phyloP scores from a whole-genome alignment of 306 rosid genomes.

The Fragaria ananassa region DNA sequence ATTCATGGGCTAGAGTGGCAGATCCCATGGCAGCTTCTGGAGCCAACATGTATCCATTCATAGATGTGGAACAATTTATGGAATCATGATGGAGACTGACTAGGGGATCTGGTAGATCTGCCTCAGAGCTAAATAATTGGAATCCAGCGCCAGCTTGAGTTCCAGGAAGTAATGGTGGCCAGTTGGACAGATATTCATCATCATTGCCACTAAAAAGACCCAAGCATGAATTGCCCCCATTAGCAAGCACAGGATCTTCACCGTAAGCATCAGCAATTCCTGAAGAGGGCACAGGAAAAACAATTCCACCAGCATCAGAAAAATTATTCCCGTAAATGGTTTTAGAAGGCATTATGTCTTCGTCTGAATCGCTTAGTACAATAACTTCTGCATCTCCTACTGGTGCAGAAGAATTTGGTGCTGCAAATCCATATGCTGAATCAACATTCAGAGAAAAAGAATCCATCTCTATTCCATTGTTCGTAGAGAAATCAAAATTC shows the following conservation, averaged over 20 bases:
- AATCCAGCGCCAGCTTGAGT: slow-evolving; percentile 69
- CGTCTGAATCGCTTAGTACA: slow-evolving; percentile 92
- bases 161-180: slow-evolving; percentile 66
- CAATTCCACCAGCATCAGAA: slow-evolving; percentile 45
- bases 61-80: slow-evolving; percentile 63
- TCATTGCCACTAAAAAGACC: slow-evolving; percentile 61
- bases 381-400: slow-evolving; percentile 62
- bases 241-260: slow-evolving; percentile 56
- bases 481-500: slow-evolving; percentile 54
- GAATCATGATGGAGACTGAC: slow-evolving; percentile 61
- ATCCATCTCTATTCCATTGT: slow-evolving; percentile 77
- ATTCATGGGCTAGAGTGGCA: slow-evolving; percentile 44
- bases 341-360: slow-evolving; percentile 60
- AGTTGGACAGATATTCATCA: slow-evolving; percentile 59
- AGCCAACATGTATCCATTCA: slow-evolving; percentile 64
- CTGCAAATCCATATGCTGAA: slow-evolving; percentile 59
- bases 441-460: slow-evolving; percentile 58
- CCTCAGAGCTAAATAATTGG: slow-evolving; percentile 73
- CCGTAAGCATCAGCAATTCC: slow-evolving; percentile 57
- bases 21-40: slow-evolving; percentile 67
- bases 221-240: slow-evolving; percentile 60
- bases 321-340: slow-evolving; percentile 40
- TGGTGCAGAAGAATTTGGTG: slow-evolving; percentile 46
- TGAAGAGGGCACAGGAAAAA: slow-evolving; percentile 50
- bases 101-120: slow-evolving; percentile 67